Evolutionary conservation across 176 grass and related monocot species (phyloP).

Genomic region (Phyllostachys edulis): DNA sequence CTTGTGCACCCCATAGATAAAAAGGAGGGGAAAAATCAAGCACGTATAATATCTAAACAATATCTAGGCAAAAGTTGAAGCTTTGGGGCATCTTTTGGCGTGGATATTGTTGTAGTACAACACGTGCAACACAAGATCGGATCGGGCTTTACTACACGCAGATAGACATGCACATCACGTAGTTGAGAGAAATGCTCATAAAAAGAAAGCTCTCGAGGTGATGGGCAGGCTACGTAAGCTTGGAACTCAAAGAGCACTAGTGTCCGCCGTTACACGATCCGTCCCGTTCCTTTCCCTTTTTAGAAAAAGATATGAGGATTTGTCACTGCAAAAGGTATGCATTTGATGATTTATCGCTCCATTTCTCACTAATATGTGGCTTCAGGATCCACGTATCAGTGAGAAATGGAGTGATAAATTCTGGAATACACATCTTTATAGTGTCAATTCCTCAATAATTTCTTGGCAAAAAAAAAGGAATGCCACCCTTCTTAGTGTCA

Average conservation of each 20-base stretch:
- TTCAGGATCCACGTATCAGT: too few relatives aligned
- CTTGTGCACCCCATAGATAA: too few relatives aligned
- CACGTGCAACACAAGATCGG: neutral
- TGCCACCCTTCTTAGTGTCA: neutral
- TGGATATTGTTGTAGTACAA: neutral
- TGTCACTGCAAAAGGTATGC: too few relatives aligned
- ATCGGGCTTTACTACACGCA: neutral
- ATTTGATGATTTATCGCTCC: too few relatives aligned
- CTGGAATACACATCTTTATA: too few relatives aligned
- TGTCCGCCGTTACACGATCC: conserved; percentile 38
- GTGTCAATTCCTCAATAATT: too few relatives aligned
- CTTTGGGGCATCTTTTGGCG: conserved; percentile 4
- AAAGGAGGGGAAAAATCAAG: neutral
- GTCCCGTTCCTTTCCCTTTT: neutral
- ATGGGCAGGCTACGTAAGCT: conserved; percentile 23
- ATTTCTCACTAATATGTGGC: too few relatives aligned
- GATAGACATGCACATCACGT: neutral
- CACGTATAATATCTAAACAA: neutral
- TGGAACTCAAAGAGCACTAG: conserved; percentile 22
- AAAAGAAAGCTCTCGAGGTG: too few relatives aligned
- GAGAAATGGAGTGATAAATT: too few relatives aligned
- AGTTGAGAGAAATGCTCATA: neutral
- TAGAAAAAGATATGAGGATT: too few relatives aligned
- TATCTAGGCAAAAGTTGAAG: neutral
- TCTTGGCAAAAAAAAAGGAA: too few relatives aligned